Evolutionary conservation across 768 basidiomycete genomes (phyloP).

Genomic region (Trametes punicea): DNA sequence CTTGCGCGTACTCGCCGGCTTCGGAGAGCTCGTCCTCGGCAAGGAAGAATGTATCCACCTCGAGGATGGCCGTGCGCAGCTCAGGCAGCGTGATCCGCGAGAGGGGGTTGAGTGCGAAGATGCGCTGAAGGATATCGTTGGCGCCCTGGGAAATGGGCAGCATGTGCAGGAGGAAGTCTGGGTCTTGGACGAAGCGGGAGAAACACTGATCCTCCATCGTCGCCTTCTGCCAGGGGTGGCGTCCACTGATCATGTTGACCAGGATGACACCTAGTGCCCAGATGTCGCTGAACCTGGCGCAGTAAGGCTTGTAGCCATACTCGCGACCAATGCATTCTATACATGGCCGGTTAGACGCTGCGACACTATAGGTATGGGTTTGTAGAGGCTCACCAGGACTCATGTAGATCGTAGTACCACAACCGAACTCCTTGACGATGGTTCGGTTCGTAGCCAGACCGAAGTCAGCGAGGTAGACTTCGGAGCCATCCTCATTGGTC

Average conservation of each 20-base stretch:
- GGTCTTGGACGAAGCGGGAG: slow-evolving; percentile 41
- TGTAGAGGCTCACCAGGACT: slow-evolving; percentile 22
- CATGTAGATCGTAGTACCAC: slow-evolving; percentile 25
- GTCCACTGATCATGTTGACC: slow-evolving; percentile 72
- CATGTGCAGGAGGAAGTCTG: slow-evolving; percentile 53
- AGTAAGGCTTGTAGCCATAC: slow-evolving; percentile 45
- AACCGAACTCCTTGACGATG: slow-evolving; percentile 19
- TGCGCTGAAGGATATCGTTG: slow-evolving; percentile 44
- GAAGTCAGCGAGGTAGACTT: slow-evolving; percentile 47
- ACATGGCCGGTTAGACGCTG: neutral
- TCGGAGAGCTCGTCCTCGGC: slow-evolving; percentile 42
- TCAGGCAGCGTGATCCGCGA: slow-evolving; percentile 58
- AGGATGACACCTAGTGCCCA: slow-evolving; percentile 81
- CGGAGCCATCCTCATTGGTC: slow-evolving; percentile 37
- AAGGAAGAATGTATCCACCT: slow-evolving; percentile 61
- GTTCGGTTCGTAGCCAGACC: slow-evolving; percentile 25
- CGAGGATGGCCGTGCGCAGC: slow-evolving; percentile 53
- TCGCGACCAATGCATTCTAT: slow-evolving; percentile 37
- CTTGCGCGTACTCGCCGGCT: slow-evolving; percentile 29
- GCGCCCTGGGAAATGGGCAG: slow-evolving; percentile 48
- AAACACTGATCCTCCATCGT: slow-evolving; percentile 47
- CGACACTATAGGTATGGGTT: too few relatives aligned
- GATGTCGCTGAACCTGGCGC: slow-evolving; percentile 62
- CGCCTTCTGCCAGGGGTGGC: slow-evolving; percentile 52
- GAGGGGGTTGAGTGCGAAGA: slow-evolving; percentile 65